Evolutionary conservation across 192 early-diverging fungal species (phyloP), one percentile per base, ranked within the genome.

Genomic region (Entomortierella beljakovae): DNA sequence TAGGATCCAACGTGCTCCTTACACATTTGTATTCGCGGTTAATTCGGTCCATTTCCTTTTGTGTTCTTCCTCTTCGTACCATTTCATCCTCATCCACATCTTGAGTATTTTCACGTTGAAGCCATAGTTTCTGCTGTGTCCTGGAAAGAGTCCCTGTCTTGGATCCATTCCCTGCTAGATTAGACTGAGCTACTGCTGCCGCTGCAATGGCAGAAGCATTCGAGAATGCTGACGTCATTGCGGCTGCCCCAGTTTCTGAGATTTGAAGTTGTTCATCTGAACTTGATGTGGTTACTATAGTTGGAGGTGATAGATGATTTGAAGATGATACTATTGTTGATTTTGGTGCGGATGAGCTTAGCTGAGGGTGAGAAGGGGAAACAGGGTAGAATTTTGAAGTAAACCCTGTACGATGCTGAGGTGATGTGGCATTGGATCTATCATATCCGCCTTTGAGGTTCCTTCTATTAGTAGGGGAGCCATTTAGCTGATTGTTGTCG

Each of bases 21-120:
- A 77, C 66, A 59, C 74, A 77, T 31, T 77, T 77, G 58, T 77
- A 77, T 42, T 77, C 66, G 15, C 65, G 64, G 29, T 77, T 62
- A 23, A 77, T 69, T 10, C 74, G 59, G 22, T 77, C 74, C 74
- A 63, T 77, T 26, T 77, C 74, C 49, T 69, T 77, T 34, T 68
- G 74, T 20, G 68, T 52, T 37, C 74, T 61, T 35, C 74, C 74
- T 2, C 74, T 59, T n/a, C 61, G 43, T 3, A 55, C 74, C 74
- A 77, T 77, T 55, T 77, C 74, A 46, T 77, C 64, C 40, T 77
- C 66, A 43, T 77, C 74, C 28, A 69, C 66, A 43, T 68, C 66
- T n/a, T 77, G 66, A 29, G 69, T 4, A n/a, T 77, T 77, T 43
- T 69, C 74, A 11, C 74, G 66, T 23, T 77, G 74, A 16, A 77